Percentiles rank a stretch among this genome's conserved stretches.
Evolutionary conservation across 78 protist species (phyloP).

Genomic region (Bigelowiella natans): DNA sequence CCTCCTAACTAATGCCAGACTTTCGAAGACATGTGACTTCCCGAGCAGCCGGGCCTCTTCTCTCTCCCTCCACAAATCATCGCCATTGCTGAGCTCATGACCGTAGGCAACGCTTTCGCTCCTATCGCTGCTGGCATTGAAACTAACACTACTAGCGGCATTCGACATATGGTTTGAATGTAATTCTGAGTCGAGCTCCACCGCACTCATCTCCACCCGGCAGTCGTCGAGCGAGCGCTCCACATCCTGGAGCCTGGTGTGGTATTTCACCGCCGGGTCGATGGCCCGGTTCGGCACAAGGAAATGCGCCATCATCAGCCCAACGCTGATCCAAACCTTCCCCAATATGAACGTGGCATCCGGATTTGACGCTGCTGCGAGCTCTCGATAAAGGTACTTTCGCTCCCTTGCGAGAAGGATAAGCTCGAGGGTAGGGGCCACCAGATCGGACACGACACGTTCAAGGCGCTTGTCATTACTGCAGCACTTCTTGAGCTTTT

Average conservation of each 20-base stretch:
- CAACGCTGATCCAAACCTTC: neutral
- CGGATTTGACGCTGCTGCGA: neutral
- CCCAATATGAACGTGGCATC: neutral
- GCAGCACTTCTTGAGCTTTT: neutral
- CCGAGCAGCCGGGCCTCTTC: too few relatives aligned
- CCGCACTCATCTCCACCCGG: neutral
- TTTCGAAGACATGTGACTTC: too few relatives aligned
- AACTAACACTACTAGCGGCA: too few relatives aligned
- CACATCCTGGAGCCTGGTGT: neutral
- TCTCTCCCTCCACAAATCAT: too few relatives aligned
- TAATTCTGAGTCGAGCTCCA: neutral
- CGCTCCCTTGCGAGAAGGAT: too few relatives aligned
- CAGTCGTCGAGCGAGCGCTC: neutral
- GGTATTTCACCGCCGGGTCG: constrained; percentile 10
- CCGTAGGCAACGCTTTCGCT: too few relatives aligned
- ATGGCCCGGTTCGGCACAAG: neutral
- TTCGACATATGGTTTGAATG: too few relatives aligned
- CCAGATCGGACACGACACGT: neutral
- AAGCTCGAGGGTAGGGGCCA: too few relatives aligned
- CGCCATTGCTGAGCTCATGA: too few relatives aligned
- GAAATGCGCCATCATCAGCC: neutral
- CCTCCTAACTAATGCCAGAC: too few relatives aligned
- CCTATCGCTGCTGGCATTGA: too few relatives aligned
- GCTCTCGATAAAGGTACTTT: too few relatives aligned
- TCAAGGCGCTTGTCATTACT: neutral